These are phyloP conservation scores for Plasmopara viticola DNA, from an alignment of 352 stramenopile genomes.

Conservation along the genomic window DNA sequence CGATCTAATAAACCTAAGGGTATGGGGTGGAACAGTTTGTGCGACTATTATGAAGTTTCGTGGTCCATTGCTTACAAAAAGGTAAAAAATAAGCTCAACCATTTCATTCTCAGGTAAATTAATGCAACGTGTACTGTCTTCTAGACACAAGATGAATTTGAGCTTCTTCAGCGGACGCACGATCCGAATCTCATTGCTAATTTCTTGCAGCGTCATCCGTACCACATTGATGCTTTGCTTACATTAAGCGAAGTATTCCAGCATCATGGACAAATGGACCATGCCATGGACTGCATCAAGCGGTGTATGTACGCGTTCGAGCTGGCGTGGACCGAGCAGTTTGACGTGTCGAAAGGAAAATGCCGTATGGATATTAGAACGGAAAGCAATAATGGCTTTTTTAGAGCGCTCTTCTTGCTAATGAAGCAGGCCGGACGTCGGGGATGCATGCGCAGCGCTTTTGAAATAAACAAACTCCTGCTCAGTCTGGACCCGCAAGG, in stretches of 20 bases:
- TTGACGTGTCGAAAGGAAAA: slow-evolving; percentile 72
- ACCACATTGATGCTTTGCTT: slow-evolving; percentile 77
- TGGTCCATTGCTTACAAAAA: slow-evolving; percentile 88
- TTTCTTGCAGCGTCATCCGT: slow-evolving; percentile 79
- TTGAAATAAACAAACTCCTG: slow-evolving; percentile 72
- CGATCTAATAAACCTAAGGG: slow-evolving; percentile 69
- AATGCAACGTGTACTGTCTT: not conserved
- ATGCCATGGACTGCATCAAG: slow-evolving; percentile 80
- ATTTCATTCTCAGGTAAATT: not conserved
- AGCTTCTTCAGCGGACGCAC: slow-evolving; percentile 72
- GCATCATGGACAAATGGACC: slow-evolving; percentile 84
- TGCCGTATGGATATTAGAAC: slow-evolving; percentile 77
- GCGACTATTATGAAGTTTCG: slow-evolving; percentile 79
- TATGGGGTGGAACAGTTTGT: slow-evolving; percentile 55
- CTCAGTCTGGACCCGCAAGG: slow-evolving; percentile 69
- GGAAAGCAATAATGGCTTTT: slow-evolving; percentile 77
- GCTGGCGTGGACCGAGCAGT: slow-evolving; percentile 77
- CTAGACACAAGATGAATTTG: slow-evolving; percentile 77
- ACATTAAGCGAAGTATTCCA: slow-evolving; percentile 87
- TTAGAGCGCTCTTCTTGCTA: slow-evolving; percentile 66
- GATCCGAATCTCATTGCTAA: slow-evolving; percentile 77
- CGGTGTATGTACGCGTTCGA: slow-evolving; percentile 80
- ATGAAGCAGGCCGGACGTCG: slow-evolving; percentile 81
- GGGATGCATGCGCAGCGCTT: slow-evolving; percentile 79
- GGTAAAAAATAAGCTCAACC: slow-evolving; percentile 17